phyloP scores from a whole-genome alignment of 345 rosid genomes.

The Linum usitatissimum region DNA sequence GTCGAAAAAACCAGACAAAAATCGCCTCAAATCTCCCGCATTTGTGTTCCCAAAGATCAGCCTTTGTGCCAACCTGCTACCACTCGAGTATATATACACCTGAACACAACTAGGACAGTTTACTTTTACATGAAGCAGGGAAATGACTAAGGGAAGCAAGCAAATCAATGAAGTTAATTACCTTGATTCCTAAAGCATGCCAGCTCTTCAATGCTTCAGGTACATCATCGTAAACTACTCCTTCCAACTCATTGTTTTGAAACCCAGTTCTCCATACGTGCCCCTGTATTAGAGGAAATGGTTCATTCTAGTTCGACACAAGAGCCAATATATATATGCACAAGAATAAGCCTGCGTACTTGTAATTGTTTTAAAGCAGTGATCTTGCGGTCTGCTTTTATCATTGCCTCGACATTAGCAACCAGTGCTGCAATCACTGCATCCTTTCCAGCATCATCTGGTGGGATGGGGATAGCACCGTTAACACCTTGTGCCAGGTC shows the following conservation, averaged over 20 bases:
- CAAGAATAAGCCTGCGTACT: constrained; percentile 25
- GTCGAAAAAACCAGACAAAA: constrained; percentile 75
- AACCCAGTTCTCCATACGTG: constrained; percentile 96
- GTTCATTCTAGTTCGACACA: neutral
- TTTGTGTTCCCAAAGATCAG: constrained; percentile 78
- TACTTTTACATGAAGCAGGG: neutral
- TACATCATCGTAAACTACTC: constrained; percentile 76
- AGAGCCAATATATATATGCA: neutral
- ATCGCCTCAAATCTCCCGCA: constrained; percentile 73
- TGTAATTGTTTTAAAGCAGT: constrained; percentile 92
- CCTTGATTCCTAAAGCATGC: constrained; percentile 80
- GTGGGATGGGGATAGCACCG: constrained; percentile 62
- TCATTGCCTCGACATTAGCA: constrained; percentile 83
- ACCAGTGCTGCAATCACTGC: constrained; percentile 75
- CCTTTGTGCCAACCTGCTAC: constrained; percentile 91
- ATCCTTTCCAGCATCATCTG: constrained; percentile 63
- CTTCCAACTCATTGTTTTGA: constrained; percentile 56
- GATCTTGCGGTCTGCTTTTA: constrained; percentile 87
- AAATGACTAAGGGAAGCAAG: neutral
- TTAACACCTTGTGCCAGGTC: constrained; percentile 62
- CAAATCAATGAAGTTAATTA: constrained; percentile 8
- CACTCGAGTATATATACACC: constrained; percentile 95
- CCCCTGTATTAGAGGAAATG: constrained; percentile 40
- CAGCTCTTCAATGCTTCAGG: constrained; percentile 78
- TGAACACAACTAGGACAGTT: constrained; percentile 13